Base-by-base conservation (phyloP, 345 rosid genomes). In the Ceriops decandra region DNA sequence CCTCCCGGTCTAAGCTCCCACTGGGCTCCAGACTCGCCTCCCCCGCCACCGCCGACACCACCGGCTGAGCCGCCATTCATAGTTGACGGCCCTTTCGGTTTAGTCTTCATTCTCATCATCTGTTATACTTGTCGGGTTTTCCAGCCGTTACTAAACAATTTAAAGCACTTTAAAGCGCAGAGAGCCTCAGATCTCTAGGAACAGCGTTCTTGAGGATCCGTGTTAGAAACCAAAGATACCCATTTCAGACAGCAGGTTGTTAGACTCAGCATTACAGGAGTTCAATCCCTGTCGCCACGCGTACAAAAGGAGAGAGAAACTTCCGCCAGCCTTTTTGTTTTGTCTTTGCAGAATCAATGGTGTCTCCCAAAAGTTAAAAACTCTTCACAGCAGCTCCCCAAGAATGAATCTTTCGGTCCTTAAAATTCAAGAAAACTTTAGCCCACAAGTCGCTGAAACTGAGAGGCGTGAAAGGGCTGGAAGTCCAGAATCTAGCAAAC, bases 1-100 rank as follows among this genome's bases (percentile, higher is more conserved):
- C 99, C 99, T 9, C 99, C 98, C 13, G 99, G 99, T 71, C 99
- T 81, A 65, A 92, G 75, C 83, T 95, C 99, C 98, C 92, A 95
- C 24, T 88, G 91, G 27, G 84, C 85, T 36, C 77, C 85, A 46
- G 86, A 60, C 76, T 86, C 93, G 13, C 56, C 70, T 32, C 67
- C 72, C n/a, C 66, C 71, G 11, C 67, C 82, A 63, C 69, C 81
- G 52, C 72, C 86, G 74, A 75, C 85, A 26, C 75, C 49, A 42
- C 36, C 49, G 9, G 68, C 77, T 61, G 87, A 73, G 71, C 82
- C 78, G 53, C 83, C 87, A 53, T 85, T 84, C 68, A 71, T 26
- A 66, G 81, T 64, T 49, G 88, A 73, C 66, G 76, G 73, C 60
- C 82, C 86, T 54, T 85, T 77, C 64, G 83, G 72, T 74, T 82